phyloP scores from a whole-genome alignment of 1,139 yeast species.

The Candida tunisiensis region DNA sequence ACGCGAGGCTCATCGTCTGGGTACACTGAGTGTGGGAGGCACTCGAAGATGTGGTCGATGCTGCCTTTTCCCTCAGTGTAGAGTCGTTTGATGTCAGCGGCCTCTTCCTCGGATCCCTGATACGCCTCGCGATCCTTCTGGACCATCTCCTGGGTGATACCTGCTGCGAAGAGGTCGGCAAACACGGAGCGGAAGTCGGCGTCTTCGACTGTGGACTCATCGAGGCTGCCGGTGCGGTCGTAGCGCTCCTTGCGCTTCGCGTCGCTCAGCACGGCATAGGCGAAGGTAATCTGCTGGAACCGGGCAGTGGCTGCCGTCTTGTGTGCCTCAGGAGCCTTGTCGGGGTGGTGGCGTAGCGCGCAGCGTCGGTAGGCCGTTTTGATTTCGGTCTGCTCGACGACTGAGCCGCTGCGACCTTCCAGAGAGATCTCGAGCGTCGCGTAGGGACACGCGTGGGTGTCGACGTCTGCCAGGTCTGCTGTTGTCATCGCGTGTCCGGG shows the following conservation, averaged over 20 bases:
- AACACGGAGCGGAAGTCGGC: constrained; percentile 58
- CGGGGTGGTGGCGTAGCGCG: constrained; percentile 67
- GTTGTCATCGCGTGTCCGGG: background rate
- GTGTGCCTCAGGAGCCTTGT: constrained; percentile 34
- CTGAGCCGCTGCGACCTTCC: constrained; percentile 17
- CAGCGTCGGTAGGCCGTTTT: constrained; percentile 56
- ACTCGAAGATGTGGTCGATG: constrained; percentile 50
- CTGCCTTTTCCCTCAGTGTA: constrained; percentile 54
- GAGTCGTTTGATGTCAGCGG: constrained; percentile 40
- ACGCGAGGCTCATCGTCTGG: constrained; percentile 43
- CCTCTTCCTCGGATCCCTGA: constrained; percentile 49
- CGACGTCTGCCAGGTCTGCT: constrained; percentile 5
- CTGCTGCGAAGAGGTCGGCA: constrained; percentile 30
- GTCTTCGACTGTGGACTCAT: constrained; percentile 29
- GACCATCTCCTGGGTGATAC: constrained; percentile 57
- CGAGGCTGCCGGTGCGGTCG: constrained; percentile 53
- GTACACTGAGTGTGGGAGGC: constrained; percentile 60
- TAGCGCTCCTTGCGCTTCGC: constrained; percentile 35
- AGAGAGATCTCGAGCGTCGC: constrained; percentile 28
- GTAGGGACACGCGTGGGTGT: constrained; percentile 35
- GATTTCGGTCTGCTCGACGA: constrained; percentile 30
- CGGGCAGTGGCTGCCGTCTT: constrained; percentile 21
- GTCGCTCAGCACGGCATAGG: constrained; percentile 56
- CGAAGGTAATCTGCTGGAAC: constrained; percentile 61
- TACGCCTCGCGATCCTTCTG: constrained; percentile 51